Base-by-base conservation (phyloP, 2,329 filamentous ascomycete species). In the Aspergillus floridensis region DNA sequence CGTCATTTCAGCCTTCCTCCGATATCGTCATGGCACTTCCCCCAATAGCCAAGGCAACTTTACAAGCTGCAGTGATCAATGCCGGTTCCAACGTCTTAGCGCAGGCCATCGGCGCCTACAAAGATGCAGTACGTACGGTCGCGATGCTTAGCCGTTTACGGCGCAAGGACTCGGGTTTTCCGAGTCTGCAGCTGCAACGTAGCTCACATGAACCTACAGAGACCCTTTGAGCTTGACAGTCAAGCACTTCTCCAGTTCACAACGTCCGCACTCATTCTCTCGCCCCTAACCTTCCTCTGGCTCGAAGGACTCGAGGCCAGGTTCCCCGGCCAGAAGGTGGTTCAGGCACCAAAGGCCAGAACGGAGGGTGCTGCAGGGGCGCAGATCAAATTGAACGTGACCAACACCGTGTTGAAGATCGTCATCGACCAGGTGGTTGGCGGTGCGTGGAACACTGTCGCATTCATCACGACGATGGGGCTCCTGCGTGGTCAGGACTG, bases 251-350 rank as follows among this genome's bases (percentile, higher is more conserved):
- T 83, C 21, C 83, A 83, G 63, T 87, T 86, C 71, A 78, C 84
- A 44, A 74, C 80, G 41, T 78, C 83, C 55, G 77, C 82, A 2
- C 70, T 86, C 57, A 71, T 86, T 47, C 81, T 81, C 4, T 79
- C 83, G 1, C 84, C 84, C 6, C 80, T 84, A 53, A 85, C 84
- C 63, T 86, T 83, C 65, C 72, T 82, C 57, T 87, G 84, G 84
- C 83, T 86, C 65, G 78, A 81, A 57, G 78, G 78, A 31, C 77
- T 86, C 31, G 84, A 86, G 70, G 74, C 76, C 22, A 77, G 70
- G 10, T 84, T 85, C 57, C 84, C 84, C 0, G 82, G 81, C 0
- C 78, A 57, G 35, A 59, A 58, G 14, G 53, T 63, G 31, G 53
- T 24, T 3, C 24, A 31, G 21, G 48, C 22, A 26, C 49, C 62